Conservation (phyloP, 1,284 basidiomycete species). For the Naganishia sp. region DNA sequence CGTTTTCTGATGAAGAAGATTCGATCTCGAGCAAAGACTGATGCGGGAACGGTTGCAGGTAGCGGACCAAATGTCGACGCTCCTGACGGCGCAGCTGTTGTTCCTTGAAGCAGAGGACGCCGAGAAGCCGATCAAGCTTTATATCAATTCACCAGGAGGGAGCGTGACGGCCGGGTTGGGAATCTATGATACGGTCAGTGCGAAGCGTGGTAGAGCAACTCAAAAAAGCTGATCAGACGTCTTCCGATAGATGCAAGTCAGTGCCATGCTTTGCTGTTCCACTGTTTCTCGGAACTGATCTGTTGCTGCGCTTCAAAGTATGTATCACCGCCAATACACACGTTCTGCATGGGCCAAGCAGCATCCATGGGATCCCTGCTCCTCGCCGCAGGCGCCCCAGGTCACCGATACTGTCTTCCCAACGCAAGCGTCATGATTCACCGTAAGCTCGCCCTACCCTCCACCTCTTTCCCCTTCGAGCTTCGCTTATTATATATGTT, state of each 20-base stretch:
- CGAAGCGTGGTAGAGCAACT: conserved; percentile 37
- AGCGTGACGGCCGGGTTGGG: conserved; percentile 90
- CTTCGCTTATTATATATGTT: neutral
- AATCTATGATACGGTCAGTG: conserved; percentile 84
- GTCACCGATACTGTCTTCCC: conserved; percentile 83
- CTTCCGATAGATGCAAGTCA: conserved; percentile 34
- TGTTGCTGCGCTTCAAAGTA: conserved; percentile 60
- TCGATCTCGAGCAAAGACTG: neutral
- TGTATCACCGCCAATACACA: conserved; percentile 87
- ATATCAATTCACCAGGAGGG: conserved; percentile 92
- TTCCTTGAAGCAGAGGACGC: conserved; percentile 93
- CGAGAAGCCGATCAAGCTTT: conserved; percentile 85
- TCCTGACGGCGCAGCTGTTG: conserved; percentile 83
- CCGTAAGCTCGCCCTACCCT: conserved; percentile 62
- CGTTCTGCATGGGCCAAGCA: conserved; percentile 89
- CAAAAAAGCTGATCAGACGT: conserved; percentile 57
- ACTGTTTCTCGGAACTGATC: no score
- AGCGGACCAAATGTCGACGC: conserved; percentile 59
- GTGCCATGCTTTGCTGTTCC: neutral
- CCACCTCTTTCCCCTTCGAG: neutral
- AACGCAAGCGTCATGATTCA: conserved; percentile 96
- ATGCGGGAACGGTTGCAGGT: neutral
- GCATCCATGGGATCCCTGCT: conserved; percentile 91
- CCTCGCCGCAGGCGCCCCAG: conserved; percentile 79
- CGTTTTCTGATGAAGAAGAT: conserved; percentile 23